phyloP scores from a whole-genome alignment of 192 early-diverging fungal species.

The Coemansia guatemalensis region DNA sequence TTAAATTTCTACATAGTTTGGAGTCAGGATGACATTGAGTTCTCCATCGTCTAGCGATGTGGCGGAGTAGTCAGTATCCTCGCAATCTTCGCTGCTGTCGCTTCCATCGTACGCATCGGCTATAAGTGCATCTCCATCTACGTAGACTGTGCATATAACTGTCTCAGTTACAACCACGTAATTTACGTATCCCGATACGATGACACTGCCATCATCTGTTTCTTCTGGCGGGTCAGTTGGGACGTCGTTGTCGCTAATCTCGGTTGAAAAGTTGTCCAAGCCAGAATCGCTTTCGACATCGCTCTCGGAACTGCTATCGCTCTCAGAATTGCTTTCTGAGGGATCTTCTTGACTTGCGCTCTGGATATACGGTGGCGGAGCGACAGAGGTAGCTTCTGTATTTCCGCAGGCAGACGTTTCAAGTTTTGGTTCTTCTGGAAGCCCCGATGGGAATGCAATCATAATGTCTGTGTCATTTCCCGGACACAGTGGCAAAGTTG shows the following conservation, averaged over 20 bases:
- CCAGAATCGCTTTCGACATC: neutral
- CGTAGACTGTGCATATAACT: slow-evolving; percentile 6
- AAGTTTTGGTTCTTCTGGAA: slow-evolving; percentile 27
- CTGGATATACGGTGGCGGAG: slow-evolving; percentile 30
- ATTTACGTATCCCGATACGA: neutral
- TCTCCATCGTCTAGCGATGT: too few relatives aligned
- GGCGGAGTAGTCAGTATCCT: too few relatives aligned
- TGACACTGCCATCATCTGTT: neutral
- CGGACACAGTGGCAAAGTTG: slow-evolving; percentile 39
- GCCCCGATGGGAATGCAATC: slow-evolving; percentile 43
- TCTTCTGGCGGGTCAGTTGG: neutral
- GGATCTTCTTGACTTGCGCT: neutral
- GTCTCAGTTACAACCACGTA: slow-evolving; percentile 3
- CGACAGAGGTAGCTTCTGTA: slow-evolving; percentile 25
- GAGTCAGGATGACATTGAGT: too few relatives aligned
- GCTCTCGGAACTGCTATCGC: neutral
- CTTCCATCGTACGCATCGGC: neutral
- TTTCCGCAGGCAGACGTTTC: slow-evolving; percentile 21
- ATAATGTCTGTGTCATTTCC: slow-evolving; percentile 27
- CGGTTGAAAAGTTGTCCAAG: neutral
- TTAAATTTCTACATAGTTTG: neutral
- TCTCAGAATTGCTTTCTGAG: neutral
- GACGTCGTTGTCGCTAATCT: neutral
- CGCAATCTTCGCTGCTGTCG: neutral
- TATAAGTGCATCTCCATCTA: slow-evolving; percentile 7